Conservation (phyloP, 2,329 filamentous ascomycete genomes). For the Pseudocercospora musae region DNA sequence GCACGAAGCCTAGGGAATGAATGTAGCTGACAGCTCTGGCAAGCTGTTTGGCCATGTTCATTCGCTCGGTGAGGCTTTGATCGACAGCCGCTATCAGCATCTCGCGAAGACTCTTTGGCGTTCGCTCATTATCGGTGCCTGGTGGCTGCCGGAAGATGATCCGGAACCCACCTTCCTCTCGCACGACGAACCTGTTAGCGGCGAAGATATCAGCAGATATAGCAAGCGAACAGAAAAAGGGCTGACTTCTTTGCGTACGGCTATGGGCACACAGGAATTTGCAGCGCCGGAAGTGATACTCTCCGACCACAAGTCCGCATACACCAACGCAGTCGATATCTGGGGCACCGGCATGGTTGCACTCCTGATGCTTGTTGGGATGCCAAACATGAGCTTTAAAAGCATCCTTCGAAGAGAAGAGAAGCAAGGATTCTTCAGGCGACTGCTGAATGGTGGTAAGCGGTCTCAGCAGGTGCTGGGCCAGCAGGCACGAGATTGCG, state of each 20-base stretch:
- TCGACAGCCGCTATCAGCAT: slow-evolving; percentile 1
- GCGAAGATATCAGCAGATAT: neutral
- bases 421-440: neutral
- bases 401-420: neutral
- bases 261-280: neutral
- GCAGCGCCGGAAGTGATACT: neutral
- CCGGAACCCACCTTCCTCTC: neutral
- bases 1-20: slow-evolving; percentile 44
- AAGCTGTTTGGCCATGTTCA: slow-evolving; percentile 33
- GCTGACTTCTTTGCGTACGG: neutral
- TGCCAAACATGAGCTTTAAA: neutral
- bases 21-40: slow-evolving; percentile 37
- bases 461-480: neutral
- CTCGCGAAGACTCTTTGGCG: slow-evolving; percentile 21
- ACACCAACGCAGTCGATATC: slow-evolving; percentile 9
- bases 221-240: slow-evolving; percentile 21
- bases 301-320: neutral
- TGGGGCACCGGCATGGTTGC: neutral
- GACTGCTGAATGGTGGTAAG: neutral
- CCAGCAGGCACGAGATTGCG: neutral
- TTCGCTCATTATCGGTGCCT: neutral
- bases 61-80: slow-evolving; percentile 30
- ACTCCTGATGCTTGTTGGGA: neutral
- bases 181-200: neutral
- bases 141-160: neutral